Conservation (phyloP, 805 yeast species). For the Metschnikowia lochheadii region DNA sequence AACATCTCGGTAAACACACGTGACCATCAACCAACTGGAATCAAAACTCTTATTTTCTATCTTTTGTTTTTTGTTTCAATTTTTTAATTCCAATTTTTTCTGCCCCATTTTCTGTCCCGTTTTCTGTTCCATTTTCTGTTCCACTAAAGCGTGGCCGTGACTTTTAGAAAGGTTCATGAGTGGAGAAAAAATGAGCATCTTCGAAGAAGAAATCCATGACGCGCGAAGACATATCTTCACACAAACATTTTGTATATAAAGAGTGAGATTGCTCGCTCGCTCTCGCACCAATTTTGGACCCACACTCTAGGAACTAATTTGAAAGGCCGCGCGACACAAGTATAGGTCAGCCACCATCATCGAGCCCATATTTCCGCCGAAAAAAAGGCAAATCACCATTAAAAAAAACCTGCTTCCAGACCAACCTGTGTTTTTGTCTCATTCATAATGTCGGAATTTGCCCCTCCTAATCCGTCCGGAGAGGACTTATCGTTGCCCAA, state of each 20-base stretch:
- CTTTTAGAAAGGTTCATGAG: neutral
- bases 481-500: conserved; percentile 44
- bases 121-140: too few species aligned
- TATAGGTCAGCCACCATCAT: neutral
- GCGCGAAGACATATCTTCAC: conserved; percentile 2
- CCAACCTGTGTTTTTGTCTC: neutral
- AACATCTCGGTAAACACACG: too few species aligned
- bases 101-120: too few species aligned
- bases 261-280: conserved; percentile 4
- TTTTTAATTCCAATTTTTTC: too few species aligned
- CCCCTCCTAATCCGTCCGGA: conserved; percentile 25
- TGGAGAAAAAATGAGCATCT: neutral
- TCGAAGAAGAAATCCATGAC: neutral
- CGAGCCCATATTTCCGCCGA: neutral
- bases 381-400: neutral
- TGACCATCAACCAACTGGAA: too few species aligned
- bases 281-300: neutral
- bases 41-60: too few species aligned
- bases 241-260: conserved; percentile 2
- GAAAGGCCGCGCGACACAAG: conserved; percentile 3
- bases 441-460: conserved; percentile 36
- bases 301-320: neutral
- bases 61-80: too few species aligned
- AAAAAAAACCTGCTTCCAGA: neutral
- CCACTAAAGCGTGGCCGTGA: too few species aligned